Base-by-base conservation (phyloP, 495 filamentous ascomycete species). In the Aspergillus cristatus region DNA sequence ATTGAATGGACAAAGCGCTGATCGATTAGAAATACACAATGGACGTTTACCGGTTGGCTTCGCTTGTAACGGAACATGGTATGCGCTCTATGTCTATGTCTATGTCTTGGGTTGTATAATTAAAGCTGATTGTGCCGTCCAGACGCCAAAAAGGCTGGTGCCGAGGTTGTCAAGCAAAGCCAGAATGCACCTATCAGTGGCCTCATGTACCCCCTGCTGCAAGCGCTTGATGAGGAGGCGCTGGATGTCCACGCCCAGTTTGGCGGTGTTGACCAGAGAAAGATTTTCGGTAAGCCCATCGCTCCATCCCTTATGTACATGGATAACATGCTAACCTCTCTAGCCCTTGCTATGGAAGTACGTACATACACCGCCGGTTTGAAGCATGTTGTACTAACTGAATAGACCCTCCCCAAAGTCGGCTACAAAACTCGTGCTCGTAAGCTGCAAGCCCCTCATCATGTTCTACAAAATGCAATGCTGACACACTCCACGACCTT, bases 141-240 rank as follows among this genome's bases (percentile, higher is more conserved):
- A 29, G 83, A 86, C 48, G 79, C 86, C 11, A 81, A 84, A 54
- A 89, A 84, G 58, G 86, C 86, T 0, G 86, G 86, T 7, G 81
- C 82, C 6, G 86, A 94, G 50, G 75, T 94, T 6, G 84, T 94
- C 39, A 94, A 93, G 68, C 82, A 90, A 62, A 70, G 75, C 17
- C 71, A 73, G 28, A 81, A 83, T 43, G 72, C 82, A 24, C 69
- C 78, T 16, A 50, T 94, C 28, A 72, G 69, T 34, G 85, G 84
- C 0, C 66, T 89, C n/a, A 70, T 90, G 38, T 94, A 94, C 14
- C 38, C 38, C 6, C 1, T 55, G n/a, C 78, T 94, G 66, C 86
- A 94, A 57, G 77, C 78, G 5, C 62, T 94, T 32, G 86, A 94
- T 46, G 86, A 94, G 59, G 69, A 94, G 57, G 76, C 88, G 61